Evolutionary conservation across 495 filamentous ascomycete species (phyloP), one percentile per base, ranked within the genome.

Genomic region (Hapsidospora chrysogenum): DNA sequence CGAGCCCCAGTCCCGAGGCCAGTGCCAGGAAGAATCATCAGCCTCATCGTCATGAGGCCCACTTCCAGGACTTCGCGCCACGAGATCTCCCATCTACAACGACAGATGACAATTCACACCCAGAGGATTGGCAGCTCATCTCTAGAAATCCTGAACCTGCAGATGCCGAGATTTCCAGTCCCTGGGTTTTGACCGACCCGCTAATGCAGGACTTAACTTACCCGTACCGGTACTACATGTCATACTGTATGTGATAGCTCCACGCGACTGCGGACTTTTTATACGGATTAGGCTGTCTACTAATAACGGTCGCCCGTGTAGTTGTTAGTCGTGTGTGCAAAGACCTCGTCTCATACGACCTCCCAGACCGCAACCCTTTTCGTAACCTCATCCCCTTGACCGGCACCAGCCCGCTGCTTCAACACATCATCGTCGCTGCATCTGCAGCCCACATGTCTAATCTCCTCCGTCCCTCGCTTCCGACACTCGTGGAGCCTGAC

Each of bases 401-500:
- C 2, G 27, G 56, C 16, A 37, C 50, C 11, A 57, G 65, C 18
- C 37, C 49, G 9, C 60, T 58, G 30, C 51, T 75, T n/a, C 46
- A 62, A 15, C 59, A 64, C 36, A 58, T 67, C 17, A 49, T 75
- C 28, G 42, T 70, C 23, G 67, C 69, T 13, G 61, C 66, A 14
- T 62, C 68, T 0, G 69, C 70, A 8, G 58, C 70, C 23, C 70
- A 75, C 30, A 54, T 62, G 29, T 62, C 56, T 11, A 64, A 51
- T 35, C 48, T 19, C 27, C 42, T 44, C 32, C 37, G 18, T 21
- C 37, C 25, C 50, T 35, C 37, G 50, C 20, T 41, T 47, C 22
- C 30, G 29, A 46, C 0, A 55, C 55, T 31, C 11, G 50, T 33
- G 21, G 48, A 29, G 1, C 20, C 29, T 4, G 19, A 22, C 4